Conservation (phyloP, 768 basidiomycete species). For the Boletus patriciae region DNA sequence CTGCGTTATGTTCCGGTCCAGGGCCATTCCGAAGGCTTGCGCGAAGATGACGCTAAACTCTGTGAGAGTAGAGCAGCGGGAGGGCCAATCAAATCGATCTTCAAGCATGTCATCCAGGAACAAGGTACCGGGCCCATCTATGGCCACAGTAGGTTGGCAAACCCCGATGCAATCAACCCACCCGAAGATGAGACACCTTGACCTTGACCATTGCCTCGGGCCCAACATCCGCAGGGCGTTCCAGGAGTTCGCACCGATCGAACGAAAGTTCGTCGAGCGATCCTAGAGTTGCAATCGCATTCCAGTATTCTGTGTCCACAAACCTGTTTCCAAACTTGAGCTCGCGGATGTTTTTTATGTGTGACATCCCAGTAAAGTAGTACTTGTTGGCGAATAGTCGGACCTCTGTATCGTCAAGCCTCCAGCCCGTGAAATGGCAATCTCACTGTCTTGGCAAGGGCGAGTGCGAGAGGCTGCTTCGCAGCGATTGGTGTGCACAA, state of each 20-base stretch:
- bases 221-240: neutral
- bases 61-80: neutral
- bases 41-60: neutral
- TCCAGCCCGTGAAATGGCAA: slow-evolving; percentile 14
- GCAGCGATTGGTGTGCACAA: slow-evolving; percentile 33
- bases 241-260: neutral
- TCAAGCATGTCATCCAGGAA: no score
- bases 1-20: neutral
- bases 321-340: slow-evolving; percentile 10
- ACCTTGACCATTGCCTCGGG: neutral
- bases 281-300: slow-evolving; percentile 7
- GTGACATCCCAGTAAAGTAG: neutral
- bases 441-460: slow-evolving; percentile 34
- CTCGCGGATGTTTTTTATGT: slow-evolving; percentile 21
- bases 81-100: no score
- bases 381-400: neutral
- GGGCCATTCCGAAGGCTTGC: no score
- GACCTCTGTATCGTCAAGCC: no score
- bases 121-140: no score
- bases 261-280: slow-evolving; percentile 23
- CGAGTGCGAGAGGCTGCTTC: slow-evolving; percentile 27
- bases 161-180: neutral
- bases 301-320: slow-evolving; percentile 18
- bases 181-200: slow-evolving; percentile 6
- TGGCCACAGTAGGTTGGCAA: neutral